These are phyloP conservation scores for Ceratocystis variospora DNA, from an alignment of 2,329 filamentous ascomycete species.

Conservation along the genomic window DNA sequence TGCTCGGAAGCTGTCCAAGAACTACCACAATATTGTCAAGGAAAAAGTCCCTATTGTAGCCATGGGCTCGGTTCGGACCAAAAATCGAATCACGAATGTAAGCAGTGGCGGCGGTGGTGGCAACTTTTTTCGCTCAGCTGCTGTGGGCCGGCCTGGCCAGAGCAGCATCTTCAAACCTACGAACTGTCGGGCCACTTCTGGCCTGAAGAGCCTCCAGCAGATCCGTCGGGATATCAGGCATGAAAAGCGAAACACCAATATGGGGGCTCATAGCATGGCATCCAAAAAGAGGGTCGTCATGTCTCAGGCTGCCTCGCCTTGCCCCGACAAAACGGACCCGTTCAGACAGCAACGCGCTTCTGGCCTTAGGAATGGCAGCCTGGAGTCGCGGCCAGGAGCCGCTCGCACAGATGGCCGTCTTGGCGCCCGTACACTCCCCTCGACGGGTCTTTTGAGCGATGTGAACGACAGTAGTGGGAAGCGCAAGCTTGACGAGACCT, in stretches of 20 bases:
- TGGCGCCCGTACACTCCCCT: background rate
- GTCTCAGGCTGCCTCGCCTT: background rate
- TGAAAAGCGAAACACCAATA: background rate
- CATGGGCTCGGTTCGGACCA: constrained; percentile 6
- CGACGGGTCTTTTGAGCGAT: background rate
- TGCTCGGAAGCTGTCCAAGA: background rate
- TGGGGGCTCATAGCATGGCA: background rate
- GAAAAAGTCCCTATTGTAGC: background rate
- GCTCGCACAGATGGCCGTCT: background rate
- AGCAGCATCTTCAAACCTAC: background rate
- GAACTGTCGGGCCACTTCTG: background rate
- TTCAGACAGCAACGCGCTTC: background rate
- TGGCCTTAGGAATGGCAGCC: background rate
- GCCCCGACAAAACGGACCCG: background rate
- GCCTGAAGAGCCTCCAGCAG: background rate
- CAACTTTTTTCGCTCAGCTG: background rate
- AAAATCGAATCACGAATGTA: constrained; percentile 12
- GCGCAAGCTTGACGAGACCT: background rate
- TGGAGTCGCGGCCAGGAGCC: background rate
- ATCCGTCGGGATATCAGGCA: background rate
- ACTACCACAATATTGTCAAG: background rate
- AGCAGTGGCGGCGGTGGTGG: constrained; percentile 1
- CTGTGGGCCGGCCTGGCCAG: background rate
- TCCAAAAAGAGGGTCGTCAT: background rate
- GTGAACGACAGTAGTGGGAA: background rate